These are phyloP conservation scores for Byssochlamys sp. DNA, from an alignment of 2,329 filamentous ascomycete species.

Conservation along the genomic window DNA sequence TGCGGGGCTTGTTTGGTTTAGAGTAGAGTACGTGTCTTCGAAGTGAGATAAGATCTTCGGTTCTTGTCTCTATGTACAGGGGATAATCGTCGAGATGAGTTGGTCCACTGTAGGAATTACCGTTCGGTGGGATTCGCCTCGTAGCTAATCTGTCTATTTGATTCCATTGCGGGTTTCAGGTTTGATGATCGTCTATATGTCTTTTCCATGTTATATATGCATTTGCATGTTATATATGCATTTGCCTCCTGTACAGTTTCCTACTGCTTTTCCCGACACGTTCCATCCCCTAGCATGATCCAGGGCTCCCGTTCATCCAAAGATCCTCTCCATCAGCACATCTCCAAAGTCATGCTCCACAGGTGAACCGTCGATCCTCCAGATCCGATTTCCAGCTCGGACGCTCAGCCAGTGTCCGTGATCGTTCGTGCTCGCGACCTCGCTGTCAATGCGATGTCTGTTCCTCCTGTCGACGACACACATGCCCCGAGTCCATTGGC, in stretches of 20 bases:
- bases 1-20: neutral
- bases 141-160: neutral
- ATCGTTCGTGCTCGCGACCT: conserved; percentile 58
- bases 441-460: conserved; percentile 35
- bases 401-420: conserved; percentile 64
- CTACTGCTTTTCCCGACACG: no score
- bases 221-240: no score
- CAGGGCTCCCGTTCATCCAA: conserved; percentile 33
- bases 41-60: neutral
- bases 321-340: conserved; percentile 56
- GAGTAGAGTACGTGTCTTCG: neutral
- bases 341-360: conserved; percentile 55
- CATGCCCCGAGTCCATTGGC: conserved; percentile 92
- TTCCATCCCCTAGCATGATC: no score
- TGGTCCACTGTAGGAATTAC: neutral
- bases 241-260: no score
- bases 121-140: neutral
- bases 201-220: neutral
- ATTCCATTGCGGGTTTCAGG: neutral
- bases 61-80: neutral
- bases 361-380: conserved; percentile 60
- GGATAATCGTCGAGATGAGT: neutral
- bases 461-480: conserved; percentile 69
- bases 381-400: conserved; percentile 67
- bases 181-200: neutral